phyloP scores from a whole-genome alignment of 2,329 filamentous ascomycete species.

The Gnomoniopsis smithogilvyi region DNA sequence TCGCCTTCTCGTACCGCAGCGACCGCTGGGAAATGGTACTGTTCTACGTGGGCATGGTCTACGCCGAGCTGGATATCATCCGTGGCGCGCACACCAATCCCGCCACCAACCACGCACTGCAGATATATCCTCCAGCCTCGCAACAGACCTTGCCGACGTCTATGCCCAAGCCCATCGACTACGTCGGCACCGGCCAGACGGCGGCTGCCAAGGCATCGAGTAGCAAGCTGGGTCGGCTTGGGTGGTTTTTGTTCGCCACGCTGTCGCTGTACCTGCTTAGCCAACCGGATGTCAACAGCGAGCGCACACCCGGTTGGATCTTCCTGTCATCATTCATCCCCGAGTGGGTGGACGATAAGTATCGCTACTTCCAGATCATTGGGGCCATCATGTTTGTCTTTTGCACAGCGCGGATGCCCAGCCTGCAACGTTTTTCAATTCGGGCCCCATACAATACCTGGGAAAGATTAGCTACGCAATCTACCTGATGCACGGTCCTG shows the following conservation, averaged over 20 bases:
- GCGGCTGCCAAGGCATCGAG: not conserved
- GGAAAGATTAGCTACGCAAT: conserved; percentile 59
- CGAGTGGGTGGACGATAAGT: conserved; percentile 44
- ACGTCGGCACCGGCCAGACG: conserved; percentile 4
- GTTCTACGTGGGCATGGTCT: conserved; percentile 51
- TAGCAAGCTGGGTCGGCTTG: conserved; percentile 17
- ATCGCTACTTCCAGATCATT: conserved; percentile 55
- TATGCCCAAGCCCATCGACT: conserved; percentile 5
- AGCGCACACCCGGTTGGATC: conserved; percentile 48
- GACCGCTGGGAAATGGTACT: conserved; percentile 54
- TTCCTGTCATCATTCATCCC: conserved; percentile 47
- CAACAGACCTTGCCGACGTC: not conserved
- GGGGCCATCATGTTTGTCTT: conserved; percentile 52
- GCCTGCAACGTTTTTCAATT: conserved; percentile 50
- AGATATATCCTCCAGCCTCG: not conserved
- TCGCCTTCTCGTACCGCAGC: conserved; percentile 43
- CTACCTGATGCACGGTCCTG: conserved; percentile 59
- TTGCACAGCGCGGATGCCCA: conserved; percentile 42
- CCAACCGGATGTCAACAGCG: conserved; percentile 38
- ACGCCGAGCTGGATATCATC: conserved; percentile 54
- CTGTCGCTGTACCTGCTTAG: conserved; percentile 51
- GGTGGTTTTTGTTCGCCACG: conserved; percentile 43
- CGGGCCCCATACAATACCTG: conserved; percentile 50
- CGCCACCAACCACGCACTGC: conserved; percentile 15
- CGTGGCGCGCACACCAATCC: conserved; percentile 39